Conservation (phyloP, 2,329 filamentous ascomycete species). For the Epichloe aotearoae region DNA sequence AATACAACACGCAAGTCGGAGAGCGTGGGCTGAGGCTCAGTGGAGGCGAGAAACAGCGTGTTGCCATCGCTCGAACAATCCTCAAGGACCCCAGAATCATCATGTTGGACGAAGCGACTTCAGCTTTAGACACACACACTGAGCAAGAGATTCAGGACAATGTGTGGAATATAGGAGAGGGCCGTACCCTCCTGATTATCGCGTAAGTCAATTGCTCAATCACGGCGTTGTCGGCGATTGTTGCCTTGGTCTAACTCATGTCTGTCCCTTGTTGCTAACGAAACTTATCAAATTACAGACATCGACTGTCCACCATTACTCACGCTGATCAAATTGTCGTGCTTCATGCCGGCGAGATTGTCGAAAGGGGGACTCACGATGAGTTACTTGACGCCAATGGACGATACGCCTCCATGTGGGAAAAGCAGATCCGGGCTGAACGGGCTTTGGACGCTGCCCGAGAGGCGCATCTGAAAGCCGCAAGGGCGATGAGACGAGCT, state of each 20-base stretch:
- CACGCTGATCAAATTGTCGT: conserved; percentile 78
- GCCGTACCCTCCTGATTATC: conserved; percentile 88
- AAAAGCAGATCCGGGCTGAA: conserved; percentile 72
- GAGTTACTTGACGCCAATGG: conserved; percentile 59
- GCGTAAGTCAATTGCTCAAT: conserved; percentile 44
- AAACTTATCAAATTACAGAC: conserved; percentile 26
- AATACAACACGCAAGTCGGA: conserved; percentile 80
- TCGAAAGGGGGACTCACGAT: conserved; percentile 66
- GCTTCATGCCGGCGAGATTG: conserved; percentile 60
- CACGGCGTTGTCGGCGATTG: no score
- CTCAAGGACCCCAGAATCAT: conserved; percentile 87
- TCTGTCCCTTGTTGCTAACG: conserved; percentile 9
- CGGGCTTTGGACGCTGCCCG: conserved; percentile 35
- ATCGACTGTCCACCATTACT: conserved; percentile 74
- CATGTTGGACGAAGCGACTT: conserved; percentile 85
- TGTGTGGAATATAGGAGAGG: conserved; percentile 65
- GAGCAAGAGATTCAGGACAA: conserved; percentile 88
- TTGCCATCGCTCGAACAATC: conserved; percentile 86
- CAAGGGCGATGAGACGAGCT: conserved; percentile 31
- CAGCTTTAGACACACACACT: conserved; percentile 80
- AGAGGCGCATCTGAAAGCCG: conserved; percentile 23
- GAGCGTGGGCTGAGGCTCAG: conserved; percentile 78
- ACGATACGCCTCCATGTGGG: conserved; percentile 76
- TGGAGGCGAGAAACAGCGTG: conserved; percentile 85
- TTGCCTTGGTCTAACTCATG: no score